Evolutionary conservation across 1,284 basidiomycete genomes (phyloP).

Genomic region (Moesziomyces antarcticus): DNA sequence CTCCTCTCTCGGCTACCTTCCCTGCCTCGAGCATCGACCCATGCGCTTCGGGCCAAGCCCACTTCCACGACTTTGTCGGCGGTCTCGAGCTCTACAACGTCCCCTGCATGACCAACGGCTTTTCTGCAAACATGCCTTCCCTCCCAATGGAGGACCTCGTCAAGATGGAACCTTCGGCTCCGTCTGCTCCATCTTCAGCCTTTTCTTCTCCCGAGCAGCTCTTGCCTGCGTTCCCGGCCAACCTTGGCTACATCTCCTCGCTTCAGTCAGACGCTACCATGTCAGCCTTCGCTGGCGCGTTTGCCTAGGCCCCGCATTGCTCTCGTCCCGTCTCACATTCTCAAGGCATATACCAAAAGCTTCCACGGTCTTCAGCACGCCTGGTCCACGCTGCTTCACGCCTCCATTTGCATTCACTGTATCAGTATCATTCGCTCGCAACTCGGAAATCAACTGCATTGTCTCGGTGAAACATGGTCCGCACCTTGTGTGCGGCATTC

Average conservation of each 20-base stretch:
- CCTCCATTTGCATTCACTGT: neutral
- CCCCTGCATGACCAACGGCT: constrained; percentile 1
- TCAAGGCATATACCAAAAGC: neutral
- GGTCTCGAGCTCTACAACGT: constrained; percentile 18
- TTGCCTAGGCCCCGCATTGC: neutral
- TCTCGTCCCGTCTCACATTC: neutral
- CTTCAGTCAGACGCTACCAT: neutral
- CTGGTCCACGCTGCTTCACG: neutral
- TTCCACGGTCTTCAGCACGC: neutral
- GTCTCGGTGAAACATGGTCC: neutral
- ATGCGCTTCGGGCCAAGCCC: neutral
- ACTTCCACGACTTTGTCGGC: constrained; percentile 11
- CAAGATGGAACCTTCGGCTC: neutral
- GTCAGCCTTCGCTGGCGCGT: constrained; percentile 8
- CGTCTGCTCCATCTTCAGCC: neutral
- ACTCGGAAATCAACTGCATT: neutral
- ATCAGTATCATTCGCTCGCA: neutral
- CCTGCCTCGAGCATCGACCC: neutral
- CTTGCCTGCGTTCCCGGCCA: constrained; percentile 1
- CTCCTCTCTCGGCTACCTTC: constrained; percentile 6
- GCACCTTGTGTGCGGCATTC: neutral
- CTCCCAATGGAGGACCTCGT: neutral
- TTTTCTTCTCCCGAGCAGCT: constrained; percentile 4
- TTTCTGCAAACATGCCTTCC: neutral
- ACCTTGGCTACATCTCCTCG: neutral